Conservation (phyloP, 345 rosid species). For the Crucihimalaya himalaica region DNA sequence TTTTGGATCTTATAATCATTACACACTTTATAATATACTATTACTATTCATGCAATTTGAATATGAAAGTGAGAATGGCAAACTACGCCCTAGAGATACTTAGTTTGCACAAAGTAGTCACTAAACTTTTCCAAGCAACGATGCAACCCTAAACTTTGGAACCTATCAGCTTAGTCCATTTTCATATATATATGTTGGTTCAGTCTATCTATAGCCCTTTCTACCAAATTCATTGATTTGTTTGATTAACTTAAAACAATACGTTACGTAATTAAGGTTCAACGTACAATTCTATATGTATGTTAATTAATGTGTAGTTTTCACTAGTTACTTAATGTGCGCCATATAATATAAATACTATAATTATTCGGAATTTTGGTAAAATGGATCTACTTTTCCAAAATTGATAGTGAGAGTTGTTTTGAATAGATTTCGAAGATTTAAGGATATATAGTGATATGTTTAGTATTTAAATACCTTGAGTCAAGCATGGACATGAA, state of each 20-base stretch:
- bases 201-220: not conserved
- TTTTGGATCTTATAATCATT: slow-evolving; percentile 41
- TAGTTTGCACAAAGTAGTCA: slow-evolving; percentile 24
- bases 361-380: not conserved
- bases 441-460: not conserved
- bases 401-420: not conserved
- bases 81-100: slow-evolving; percentile 3
- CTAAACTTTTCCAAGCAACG: slow-evolving; percentile 8
- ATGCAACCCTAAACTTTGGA: slow-evolving; percentile 8
- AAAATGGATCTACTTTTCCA: not conserved
- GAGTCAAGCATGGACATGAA: slow-evolving; percentile 29
- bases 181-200: not conserved
- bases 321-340: not conserved
- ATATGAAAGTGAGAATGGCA: slow-evolving; percentile 24
- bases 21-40: slow-evolving; percentile 30
- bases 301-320: not conserved
- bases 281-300: not conserved
- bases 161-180: slow-evolving; percentile 13
- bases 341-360: not conserved
- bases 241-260: not conserved
- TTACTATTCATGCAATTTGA: slow-evolving; percentile 29
- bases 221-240: not conserved
- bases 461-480: slow-evolving; percentile 17
- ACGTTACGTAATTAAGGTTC: not conserved
- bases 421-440: slow-evolving; percentile 11